A percentile compares a stretch with the other conserved stretches of the same genome.
phyloP scores from a whole-genome alignment of 257 asterid species.

The Solanum ahanhuiri region DNA sequence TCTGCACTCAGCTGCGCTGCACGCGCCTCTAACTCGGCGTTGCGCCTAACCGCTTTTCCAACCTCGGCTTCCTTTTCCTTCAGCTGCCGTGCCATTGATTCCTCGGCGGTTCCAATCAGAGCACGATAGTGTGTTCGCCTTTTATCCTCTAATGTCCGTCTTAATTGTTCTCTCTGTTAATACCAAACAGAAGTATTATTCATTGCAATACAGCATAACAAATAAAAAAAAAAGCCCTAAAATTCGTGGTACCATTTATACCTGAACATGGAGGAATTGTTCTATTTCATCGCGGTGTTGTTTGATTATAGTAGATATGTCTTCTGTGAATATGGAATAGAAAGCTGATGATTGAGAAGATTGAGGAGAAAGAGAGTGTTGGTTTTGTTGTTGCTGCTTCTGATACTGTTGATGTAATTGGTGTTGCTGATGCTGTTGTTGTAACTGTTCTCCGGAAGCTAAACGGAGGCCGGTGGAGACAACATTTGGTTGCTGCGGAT shows the following conservation, averaged over 20 bases:
- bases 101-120: constrained; percentile 25
- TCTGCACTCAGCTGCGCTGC: constrained; percentile 28
- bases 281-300: constrained; percentile 34
- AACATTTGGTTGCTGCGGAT: constrained; percentile 12
- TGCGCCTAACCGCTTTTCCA: constrained; percentile 23
- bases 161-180: constrained; percentile 22
- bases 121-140: constrained; percentile 22
- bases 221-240: background rate
- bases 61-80: constrained; percentile 32
- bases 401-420: background rate
- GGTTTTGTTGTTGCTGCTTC: background rate
- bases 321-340: constrained; percentile 17
- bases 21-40: constrained; percentile 26
- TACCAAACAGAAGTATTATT: background rate
- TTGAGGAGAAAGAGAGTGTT: constrained; percentile 19
- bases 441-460: constrained; percentile 22
- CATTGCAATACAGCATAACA: background rate
- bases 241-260: background rate
- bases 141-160: constrained; percentile 26
- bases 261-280: constrained; percentile 10
- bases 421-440: background rate
- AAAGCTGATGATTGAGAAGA: constrained; percentile 28
- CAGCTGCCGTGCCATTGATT: constrained; percentile 17
- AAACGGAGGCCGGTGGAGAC: constrained; percentile 40
- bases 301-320: constrained; percentile 18